phyloP scores from a whole-genome alignment of 257 asterid genomes.

The Linaria vulgaris region DNA sequence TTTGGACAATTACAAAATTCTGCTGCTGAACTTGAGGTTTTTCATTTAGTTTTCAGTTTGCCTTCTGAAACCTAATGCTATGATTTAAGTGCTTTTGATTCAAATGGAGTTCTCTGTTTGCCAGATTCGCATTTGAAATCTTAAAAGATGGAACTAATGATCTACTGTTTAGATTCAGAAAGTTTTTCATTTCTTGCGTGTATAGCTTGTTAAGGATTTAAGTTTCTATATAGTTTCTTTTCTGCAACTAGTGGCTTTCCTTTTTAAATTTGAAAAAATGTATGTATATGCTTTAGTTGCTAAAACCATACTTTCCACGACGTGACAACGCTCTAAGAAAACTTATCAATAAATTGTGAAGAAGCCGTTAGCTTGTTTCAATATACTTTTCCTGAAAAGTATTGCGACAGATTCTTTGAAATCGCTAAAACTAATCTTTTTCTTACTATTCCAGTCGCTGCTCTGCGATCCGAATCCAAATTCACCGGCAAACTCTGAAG shows the following conservation, averaged over 20 bases:
- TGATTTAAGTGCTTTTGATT: neutral
- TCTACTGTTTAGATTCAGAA: neutral
- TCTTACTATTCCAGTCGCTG: constrained; percentile 54
- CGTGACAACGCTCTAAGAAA: too few relatives aligned
- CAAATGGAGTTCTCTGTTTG: constrained; percentile 3
- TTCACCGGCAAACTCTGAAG: constrained; percentile 94
- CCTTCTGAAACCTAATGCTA: neutral
- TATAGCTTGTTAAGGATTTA: neutral
- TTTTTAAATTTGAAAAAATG: neutral
- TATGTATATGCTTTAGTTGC: neutral
- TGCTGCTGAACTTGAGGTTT: neutral
- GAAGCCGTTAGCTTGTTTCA: too few relatives aligned
- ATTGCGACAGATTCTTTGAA: too few relatives aligned
- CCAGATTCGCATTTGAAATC: neutral
- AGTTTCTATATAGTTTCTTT: neutral
- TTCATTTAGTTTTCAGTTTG: neutral
- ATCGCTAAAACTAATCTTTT: neutral
- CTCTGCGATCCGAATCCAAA: constrained; percentile 91
- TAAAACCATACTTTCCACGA: neutral
- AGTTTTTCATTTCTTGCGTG: neutral
- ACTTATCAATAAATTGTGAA: too few relatives aligned
- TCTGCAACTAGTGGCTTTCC: neutral
- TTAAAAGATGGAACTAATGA: too few relatives aligned
- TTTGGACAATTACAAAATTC: too few relatives aligned
- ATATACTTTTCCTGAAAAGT: too few relatives aligned